phyloP scores from a whole-genome alignment of 2,329 filamentous ascomycete species.

The Sodiomyces alkalinus region DNA sequence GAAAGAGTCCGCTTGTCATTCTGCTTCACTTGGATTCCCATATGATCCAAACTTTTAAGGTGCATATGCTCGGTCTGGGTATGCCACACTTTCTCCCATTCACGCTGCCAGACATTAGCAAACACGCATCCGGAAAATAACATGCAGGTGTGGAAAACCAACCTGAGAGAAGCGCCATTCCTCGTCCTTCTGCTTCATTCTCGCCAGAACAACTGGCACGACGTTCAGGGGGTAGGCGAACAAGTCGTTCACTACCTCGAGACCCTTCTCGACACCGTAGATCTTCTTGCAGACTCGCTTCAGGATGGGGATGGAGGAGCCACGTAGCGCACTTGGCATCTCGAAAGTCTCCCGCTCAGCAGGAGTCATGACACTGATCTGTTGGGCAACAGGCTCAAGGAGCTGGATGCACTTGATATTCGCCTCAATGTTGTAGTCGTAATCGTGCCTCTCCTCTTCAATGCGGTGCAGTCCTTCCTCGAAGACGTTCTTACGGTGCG shows the following conservation, averaged over 20 bases:
- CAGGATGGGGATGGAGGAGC: conserved; percentile 92
- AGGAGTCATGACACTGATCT: conserved; percentile 67
- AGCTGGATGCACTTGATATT: conserved; percentile 92
- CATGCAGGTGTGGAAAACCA: too few species aligned
- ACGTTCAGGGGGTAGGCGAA: conserved; percentile 74
- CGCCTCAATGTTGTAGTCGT: conserved; percentile 95
- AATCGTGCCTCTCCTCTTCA: conserved; percentile 95
- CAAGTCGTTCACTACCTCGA: conserved; percentile 74
- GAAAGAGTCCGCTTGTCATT: conserved; percentile 86
- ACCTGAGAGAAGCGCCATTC: conserved; percentile 88
- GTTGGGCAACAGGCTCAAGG: conserved; percentile 83
- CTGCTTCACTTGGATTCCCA: conserved; percentile 78
- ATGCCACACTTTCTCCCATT: conserved; percentile 99
- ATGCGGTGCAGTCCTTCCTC: conserved; percentile 92
- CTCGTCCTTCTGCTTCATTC: conserved; percentile 90
- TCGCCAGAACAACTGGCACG: conserved; percentile 72
- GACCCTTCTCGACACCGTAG: conserved; percentile 68
- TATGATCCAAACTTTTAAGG: conserved; percentile 91
- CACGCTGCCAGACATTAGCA: conserved; percentile 39
- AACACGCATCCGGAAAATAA: neutral
- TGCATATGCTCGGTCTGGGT: conserved; percentile 90
- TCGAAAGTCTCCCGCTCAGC: conserved; percentile 59
- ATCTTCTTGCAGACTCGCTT: conserved; percentile 96
- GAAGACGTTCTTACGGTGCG: conserved; percentile 89
- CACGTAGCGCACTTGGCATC: conserved; percentile 71